Base-by-base conservation (phyloP, 768 basidiomycete genomes). In the Trametes meyenii region DNA sequence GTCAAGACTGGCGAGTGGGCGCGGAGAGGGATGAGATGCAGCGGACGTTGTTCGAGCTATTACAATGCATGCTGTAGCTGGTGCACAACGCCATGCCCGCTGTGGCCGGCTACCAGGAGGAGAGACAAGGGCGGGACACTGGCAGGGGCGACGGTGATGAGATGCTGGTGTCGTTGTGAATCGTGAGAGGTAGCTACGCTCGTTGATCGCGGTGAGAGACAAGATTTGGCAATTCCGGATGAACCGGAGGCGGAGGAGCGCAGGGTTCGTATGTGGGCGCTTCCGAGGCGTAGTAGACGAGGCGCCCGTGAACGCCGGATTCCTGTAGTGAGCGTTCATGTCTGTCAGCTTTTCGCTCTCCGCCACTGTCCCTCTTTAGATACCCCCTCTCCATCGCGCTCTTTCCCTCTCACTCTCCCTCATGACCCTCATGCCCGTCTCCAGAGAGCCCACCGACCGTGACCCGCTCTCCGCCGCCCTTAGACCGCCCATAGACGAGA, bases 381-480 rank as follows among this genome's bases (percentile, higher is more conserved):
- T 53, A 50, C 50, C 44, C 43, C 33, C 62, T 53, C 55, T 61
- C 26, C 45, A 36, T 13, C 24, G 29, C 29, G 40, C 26, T 23
- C 48, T 19, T n/a, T 8, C 23, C 12, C 52, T 49, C 48, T 52
- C 54, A 19, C 50, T 40, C 53, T 43, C 42, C 8, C 14, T 36
- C 50, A 40, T 39, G 55, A 50, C 54, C 52, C 24, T 59, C 59
- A 72, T 72, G 71, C 71, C 69, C 55, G 58, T 52, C 57, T 66
- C 66, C 50, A 63, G 71, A 53, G 67, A 66, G 16, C 62, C 68
- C 53, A 45, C 64, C 1, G 68, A 67, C 64, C 62, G 58, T 71
- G 89, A 90, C 76, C 89, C 89, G 24, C 80, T 92, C 67, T 84
- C 88, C 70, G 79, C 81, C 58, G 78, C 79, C 42, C 82, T 91